These are phyloP conservation scores for Pisolithus marmoratus DNA, from an alignment of 768 basidiomycete genomes.

Conservation along the genomic window DNA sequence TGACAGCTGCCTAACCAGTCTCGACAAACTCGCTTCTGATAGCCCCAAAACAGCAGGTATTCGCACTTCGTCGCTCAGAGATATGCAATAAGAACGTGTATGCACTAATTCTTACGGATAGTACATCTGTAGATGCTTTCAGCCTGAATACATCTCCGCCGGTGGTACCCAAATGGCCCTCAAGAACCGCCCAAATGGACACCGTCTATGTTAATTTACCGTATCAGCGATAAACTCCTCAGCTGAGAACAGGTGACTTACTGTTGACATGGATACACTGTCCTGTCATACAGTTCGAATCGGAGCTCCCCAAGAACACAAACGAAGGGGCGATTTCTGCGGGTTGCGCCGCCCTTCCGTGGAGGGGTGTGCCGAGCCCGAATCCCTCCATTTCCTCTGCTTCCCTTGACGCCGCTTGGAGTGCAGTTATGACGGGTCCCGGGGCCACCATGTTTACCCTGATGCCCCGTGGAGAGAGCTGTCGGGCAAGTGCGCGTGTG, in stretches of 20 bases:
- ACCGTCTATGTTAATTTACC: conserved; percentile 1
- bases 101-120: neutral
- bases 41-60: neutral
- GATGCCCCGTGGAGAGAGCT: conserved; percentile 51
- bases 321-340: conserved; percentile 48
- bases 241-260: neutral
- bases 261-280: conserved; percentile 33
- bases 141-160: neutral
- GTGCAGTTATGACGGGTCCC: conserved; percentile 52
- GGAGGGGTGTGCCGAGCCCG: conserved; percentile 43
- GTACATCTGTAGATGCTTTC: neutral
- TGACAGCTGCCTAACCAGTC: neutral
- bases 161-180: neutral
- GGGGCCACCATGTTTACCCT: conserved; percentile 49
- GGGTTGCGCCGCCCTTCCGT: conserved; percentile 46
- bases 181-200: conserved; percentile 8
- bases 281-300: conserved; percentile 36
- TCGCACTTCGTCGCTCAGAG: neutral
- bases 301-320: conserved; percentile 47
- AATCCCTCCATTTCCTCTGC: conserved; percentile 53
- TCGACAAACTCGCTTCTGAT: neutral
- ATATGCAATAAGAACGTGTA: neutral
- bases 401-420: conserved; percentile 50
- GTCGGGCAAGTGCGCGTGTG: conserved; percentile 47
- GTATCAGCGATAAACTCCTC: neutral